phyloP scores from a whole-genome alignment of 1,284 basidiomycete genomes.

The Rugiboletus extremiorientalis region DNA sequence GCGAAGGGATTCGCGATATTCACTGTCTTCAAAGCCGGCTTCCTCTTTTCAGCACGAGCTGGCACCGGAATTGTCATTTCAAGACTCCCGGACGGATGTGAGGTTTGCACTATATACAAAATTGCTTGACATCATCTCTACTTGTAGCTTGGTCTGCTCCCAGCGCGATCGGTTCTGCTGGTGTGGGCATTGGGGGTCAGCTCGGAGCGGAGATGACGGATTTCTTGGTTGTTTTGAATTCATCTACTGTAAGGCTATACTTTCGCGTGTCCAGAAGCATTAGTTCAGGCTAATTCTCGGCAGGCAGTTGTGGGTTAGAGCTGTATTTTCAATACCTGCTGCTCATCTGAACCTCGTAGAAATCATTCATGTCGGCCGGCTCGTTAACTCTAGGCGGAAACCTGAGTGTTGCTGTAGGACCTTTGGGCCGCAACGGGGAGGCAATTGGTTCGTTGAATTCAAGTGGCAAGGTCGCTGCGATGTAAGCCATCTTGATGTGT shows the following conservation, averaged over 20 bases:
- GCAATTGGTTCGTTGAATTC: slow-evolving; percentile 86
- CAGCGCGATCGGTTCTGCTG: slow-evolving; percentile 94
- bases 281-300: slow-evolving; percentile 1
- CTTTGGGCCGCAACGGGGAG: slow-evolving; percentile 93
- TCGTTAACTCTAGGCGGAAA: slow-evolving; percentile 93
- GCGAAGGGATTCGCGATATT: slow-evolving; percentile 88
- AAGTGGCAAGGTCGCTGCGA: slow-evolving; percentile 88
- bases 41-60: slow-evolving; percentile 76
- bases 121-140: neutral
- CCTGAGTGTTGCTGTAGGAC: slow-evolving; percentile 89
- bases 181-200: slow-evolving; percentile 87
- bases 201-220: slow-evolving; percentile 90
- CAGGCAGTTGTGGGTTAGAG: slow-evolving; percentile 59
- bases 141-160: slow-evolving; percentile 87
- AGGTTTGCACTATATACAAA: slow-evolving; percentile 35
- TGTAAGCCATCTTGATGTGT: slow-evolving; percentile 48
- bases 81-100: slow-evolving; percentile 78
- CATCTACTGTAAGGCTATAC: slow-evolving; percentile 56
- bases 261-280: slow-evolving; percentile 11
- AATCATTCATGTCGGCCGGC: slow-evolving; percentile 94
- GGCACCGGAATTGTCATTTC: slow-evolving; percentile 95
- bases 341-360: slow-evolving; percentile 41
- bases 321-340: slow-evolving; percentile 1
- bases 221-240: slow-evolving; percentile 92
- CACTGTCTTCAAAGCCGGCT: slow-evolving; percentile 77